A percentile compares a stretch with the other conserved stretches of the same genome.
Conservation (phyloP, 2,329 filamentous ascomycete species). For the Saccharata proteae region DNA sequence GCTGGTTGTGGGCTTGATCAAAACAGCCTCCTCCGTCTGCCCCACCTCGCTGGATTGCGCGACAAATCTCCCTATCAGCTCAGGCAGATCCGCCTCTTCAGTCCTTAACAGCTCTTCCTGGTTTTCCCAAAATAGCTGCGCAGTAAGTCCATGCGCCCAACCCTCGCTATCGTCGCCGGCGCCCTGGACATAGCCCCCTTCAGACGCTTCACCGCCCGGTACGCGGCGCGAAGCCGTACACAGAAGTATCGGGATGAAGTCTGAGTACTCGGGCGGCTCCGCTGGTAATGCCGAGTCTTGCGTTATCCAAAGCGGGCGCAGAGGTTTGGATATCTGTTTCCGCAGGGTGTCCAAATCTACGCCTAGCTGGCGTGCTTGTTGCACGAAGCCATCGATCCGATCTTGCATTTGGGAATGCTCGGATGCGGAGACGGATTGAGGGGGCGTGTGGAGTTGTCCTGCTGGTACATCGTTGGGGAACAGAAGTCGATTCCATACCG, state of each 20-base stretch:
- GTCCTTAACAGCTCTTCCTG: constrained; percentile 46
- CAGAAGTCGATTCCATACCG: constrained; percentile 67
- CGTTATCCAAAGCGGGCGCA: constrained; percentile 71
- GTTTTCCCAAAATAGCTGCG: constrained; percentile 68
- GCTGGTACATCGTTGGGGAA: constrained; percentile 46
- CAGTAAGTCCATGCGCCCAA: constrained; percentile 74
- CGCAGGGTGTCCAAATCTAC: constrained; percentile 46
- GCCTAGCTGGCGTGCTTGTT: constrained; percentile 41
- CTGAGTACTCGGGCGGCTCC: constrained; percentile 21
- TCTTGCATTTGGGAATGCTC: constrained; percentile 68
- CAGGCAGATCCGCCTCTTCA: constrained; percentile 51
- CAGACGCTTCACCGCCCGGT: constrained; percentile 53
- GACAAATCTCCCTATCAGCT: constrained; percentile 36
- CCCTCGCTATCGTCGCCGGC: constrained; percentile 91
- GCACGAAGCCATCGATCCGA: constrained; percentile 45
- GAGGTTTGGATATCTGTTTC: constrained; percentile 52
- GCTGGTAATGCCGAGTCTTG: constrained; percentile 44
- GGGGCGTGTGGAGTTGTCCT: constrained; percentile 56
- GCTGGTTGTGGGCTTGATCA: constrained; percentile 28
- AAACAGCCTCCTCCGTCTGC: constrained; percentile 18
- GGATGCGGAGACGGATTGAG: constrained; percentile 57
- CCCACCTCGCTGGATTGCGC: constrained; percentile 8
- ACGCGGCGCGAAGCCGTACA: constrained; percentile 73
- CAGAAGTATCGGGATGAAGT: constrained; percentile 64
- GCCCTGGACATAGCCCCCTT: constrained; percentile 78